phyloP scores from a whole-genome alignment of 768 basidiomycete species.

The Neoboletus subvelutipes region DNA sequence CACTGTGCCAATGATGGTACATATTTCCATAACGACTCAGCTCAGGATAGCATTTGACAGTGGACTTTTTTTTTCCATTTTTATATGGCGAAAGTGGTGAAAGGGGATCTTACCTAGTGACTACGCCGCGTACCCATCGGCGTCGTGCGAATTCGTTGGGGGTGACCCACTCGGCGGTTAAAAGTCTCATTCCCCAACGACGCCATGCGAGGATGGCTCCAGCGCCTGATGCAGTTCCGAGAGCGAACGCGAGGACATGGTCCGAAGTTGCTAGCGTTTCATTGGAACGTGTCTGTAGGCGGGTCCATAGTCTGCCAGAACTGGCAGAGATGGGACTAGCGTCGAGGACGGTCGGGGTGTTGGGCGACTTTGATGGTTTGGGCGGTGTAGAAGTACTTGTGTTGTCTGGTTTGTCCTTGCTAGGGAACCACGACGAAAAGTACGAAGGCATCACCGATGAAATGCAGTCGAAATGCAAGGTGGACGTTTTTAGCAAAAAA shows the following conservation, averaged over 20 bases:
- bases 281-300: not conserved
- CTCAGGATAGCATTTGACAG: not conserved
- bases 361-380: not conserved
- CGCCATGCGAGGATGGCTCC: slow-evolving; percentile 36
- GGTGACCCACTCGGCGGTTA: slow-evolving; percentile 68
- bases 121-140: slow-evolving; percentile 75
- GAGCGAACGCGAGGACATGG: slow-evolving; percentile 8
- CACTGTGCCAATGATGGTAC: slow-evolving; percentile 42
- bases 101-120: slow-evolving; percentile 61
- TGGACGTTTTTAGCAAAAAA: not conserved
- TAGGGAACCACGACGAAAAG: slow-evolving; percentile 10
- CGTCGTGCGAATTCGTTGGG: slow-evolving; percentile 55
- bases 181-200: slow-evolving; percentile 59
- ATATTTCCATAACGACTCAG: not conserved
- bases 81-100: not conserved
- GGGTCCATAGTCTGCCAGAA: not conserved
- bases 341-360: not conserved
- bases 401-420: not conserved
- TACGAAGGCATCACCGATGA: not conserved
- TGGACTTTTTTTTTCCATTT: not conserved
- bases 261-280: not conserved
- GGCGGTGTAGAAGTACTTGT: not conserved
- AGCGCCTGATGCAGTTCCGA: slow-evolving; percentile 17
- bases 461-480: not conserved
- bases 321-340: not conserved